Base-by-base conservation (phyloP, 2,329 filamentous ascomycete species). In the Gremmenia infestans region DNA sequence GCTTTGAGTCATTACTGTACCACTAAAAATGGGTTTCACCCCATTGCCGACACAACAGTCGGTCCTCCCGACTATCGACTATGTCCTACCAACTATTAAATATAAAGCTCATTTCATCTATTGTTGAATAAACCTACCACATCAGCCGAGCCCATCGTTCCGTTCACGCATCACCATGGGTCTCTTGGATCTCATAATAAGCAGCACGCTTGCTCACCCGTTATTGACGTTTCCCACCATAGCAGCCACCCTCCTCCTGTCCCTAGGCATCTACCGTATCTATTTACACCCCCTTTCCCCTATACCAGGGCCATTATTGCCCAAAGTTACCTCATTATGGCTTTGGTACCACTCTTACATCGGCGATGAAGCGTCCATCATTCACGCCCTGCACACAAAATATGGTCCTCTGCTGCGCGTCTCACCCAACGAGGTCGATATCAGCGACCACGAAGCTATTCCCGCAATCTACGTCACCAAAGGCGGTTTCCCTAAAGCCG, bases 401-500 rank as follows among this genome's bases (percentile, higher is more conserved):
- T 71, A 73, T 48, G 71, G 71, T 8, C 60, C 63, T 6, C 55
- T 70, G 3, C 63, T 74, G 2, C 68, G 70, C 6, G 59, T 73
- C 9, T 62, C 66, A 1, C 71, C 70, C 0, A 66, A 69, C 12
- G 67, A 72, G 57, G 62, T 74, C 9, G 65, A 67, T 54, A 72
- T 74, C 60, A 63, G 61, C 48, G 62, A 68, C 42, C 59, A 63
- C 2, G 62, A 67, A 47, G 70, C 72, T 8, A 58, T 68, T 19
- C 68, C 72, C 0, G 69, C 76, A 1, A 80, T 83, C 35, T 83
- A 84, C 64, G 65, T 76, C 12, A 69, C 72, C 2, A 75, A 71
- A 39, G 79, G 80, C 3, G 80, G 81, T 1, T 82, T 83, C 52
- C 65, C 68, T 0, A 83, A 84, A 63, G 72, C 78, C 1, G 61